Conservation (phyloP, 2,329 filamentous ascomycete species). For the Huntiella moniliformis region DNA sequence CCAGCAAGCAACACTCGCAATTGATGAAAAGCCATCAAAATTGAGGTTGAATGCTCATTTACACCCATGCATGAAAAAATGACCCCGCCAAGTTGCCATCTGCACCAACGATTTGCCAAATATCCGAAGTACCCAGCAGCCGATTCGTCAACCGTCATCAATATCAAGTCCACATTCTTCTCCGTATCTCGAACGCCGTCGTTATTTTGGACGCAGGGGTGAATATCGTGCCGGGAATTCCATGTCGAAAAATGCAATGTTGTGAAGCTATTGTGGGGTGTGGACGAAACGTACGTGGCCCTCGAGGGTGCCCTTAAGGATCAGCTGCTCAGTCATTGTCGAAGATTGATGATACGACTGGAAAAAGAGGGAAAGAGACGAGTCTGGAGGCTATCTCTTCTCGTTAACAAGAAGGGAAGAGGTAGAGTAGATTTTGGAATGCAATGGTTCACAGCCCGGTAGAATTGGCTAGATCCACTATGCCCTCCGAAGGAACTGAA, state of each 20-base stretch:
- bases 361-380: constrained; percentile 12
- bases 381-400: constrained; percentile 14
- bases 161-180: no score
- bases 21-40: no score
- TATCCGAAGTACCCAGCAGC: no score
- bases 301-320: constrained; percentile 93
- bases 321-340: constrained; percentile 75
- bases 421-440: constrained; percentile 11
- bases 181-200: no score
- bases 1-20: no score
- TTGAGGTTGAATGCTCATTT: no score
- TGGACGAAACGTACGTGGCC: constrained; percentile 53
- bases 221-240: constrained; percentile 1
- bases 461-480: constrained; percentile 11
- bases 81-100: no score
- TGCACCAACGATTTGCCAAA: no score
- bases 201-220: not conserved
- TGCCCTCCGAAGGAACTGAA: constrained; percentile 11
- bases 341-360: constrained; percentile 10
- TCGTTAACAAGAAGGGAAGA: constrained; percentile 12
- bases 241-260: no score
- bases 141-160: no score
- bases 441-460: constrained; percentile 11
- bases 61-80: no score
- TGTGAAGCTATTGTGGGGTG: constrained; percentile 11